These are phyloP conservation scores for Anacardium occidentale DNA, from an alignment of 345 rosid species.

Conservation along the genomic window DNA sequence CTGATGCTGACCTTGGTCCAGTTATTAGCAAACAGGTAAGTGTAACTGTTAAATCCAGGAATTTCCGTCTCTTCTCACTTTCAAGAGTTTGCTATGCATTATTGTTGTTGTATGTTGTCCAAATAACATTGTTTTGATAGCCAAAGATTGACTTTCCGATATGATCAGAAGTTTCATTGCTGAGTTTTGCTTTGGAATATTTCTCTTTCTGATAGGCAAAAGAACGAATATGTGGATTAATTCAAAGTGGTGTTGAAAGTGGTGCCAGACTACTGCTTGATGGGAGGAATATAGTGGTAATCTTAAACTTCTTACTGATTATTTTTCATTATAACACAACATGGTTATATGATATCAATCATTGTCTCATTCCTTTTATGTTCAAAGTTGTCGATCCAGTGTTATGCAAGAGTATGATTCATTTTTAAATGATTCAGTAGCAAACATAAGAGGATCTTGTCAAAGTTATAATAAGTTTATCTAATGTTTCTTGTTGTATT, in stretches of 20 bases:
- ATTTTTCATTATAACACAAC: background rate
- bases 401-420: background rate
- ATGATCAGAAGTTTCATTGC: background rate
- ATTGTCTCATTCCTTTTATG: background rate
- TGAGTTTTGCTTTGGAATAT: conserved; percentile 17
- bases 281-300: conserved; percentile 83
- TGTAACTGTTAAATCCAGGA: background rate
- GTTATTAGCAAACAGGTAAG: conserved; percentile 86
- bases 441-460: too few species aligned
- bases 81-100: background rate
- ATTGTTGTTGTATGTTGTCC: background rate
- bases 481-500: too few species aligned
- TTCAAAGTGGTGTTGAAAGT: conserved; percentile 76
- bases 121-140: background rate
- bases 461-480: too few species aligned
- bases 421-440: background rate
- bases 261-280: conserved; percentile 89
- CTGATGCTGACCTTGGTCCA: conserved; percentile 94
- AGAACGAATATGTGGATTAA: conserved; percentile 70
- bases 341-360: conserved; percentile 7
- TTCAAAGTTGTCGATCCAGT: background rate
- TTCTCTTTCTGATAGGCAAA: conserved; percentile 65
- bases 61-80: background rate
- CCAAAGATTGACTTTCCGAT: background rate
- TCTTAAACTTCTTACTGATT: conserved; percentile 3